These are phyloP conservation scores for Podospora sp. DNA, from an alignment of 495 filamentous ascomycete species.

Conservation along the genomic window DNA sequence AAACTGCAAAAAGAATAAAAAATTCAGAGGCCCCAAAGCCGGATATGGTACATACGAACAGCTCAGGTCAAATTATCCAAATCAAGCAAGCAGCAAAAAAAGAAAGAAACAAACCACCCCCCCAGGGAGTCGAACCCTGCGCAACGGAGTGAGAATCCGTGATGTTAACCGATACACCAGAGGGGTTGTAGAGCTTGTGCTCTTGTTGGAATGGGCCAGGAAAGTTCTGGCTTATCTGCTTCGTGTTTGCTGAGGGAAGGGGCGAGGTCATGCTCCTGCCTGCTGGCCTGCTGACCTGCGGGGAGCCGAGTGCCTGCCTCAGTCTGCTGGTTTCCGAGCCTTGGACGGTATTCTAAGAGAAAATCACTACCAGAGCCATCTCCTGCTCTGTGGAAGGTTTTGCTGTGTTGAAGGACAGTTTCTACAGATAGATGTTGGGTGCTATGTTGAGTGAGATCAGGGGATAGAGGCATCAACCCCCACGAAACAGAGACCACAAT, in stretches of 20 bases:
- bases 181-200: conserved; percentile 13
- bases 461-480: no score
- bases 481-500: no score
- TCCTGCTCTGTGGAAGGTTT: no score
- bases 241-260: background rate
- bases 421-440: no score
- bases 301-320: background rate
- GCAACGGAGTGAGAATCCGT: conserved; percentile 26
- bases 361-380: no score
- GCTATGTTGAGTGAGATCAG: no score
- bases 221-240: background rate
- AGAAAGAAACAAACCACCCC: conserved; percentile 14
- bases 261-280: background rate
- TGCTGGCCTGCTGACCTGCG: background rate
- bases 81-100: conserved; percentile 2
- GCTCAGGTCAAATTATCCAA: background rate
- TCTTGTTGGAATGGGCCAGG: conserved; percentile 8
- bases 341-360: no score
- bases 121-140: conserved; percentile 29
- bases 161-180: conserved; percentile 30
- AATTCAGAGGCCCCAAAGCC: no score
- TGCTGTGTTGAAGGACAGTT: no score
- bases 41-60: no score
- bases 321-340: background rate
- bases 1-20: no score